phyloP scores from a whole-genome alignment of 495 filamentous ascomycete species.

The Aspergillus coremiiformis region DNA sequence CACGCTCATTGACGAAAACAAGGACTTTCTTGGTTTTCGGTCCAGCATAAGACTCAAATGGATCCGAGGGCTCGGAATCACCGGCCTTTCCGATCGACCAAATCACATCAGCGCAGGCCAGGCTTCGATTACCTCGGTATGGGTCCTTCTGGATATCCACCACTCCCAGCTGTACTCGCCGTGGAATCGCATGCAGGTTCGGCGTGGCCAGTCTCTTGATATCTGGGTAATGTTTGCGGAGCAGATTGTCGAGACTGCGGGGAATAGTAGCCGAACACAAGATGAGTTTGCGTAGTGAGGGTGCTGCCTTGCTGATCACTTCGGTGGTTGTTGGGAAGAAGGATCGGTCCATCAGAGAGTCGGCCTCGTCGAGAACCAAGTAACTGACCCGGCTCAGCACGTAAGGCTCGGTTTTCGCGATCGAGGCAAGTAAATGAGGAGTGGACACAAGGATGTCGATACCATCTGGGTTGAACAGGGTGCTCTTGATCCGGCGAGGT shows the following conservation, averaged over 20 bases:
- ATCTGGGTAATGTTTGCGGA: constrained; percentile 73
- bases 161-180: constrained; percentile 87
- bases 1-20: constrained; percentile 96
- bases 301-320: constrained; percentile 67
- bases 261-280: constrained; percentile 97
- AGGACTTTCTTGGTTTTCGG: constrained; percentile 76
- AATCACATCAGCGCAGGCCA: constrained; percentile 90
- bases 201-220: constrained; percentile 83
- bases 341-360: constrained; percentile 87
- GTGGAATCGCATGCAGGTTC: constrained; percentile 90
- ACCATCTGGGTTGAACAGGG: constrained; percentile 70
- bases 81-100: constrained; percentile 85
- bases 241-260: constrained; percentile 70
- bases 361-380: constrained; percentile 88
- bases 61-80: constrained; percentile 31
- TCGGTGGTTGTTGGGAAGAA: constrained; percentile 75
- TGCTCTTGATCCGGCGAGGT: constrained; percentile 73
- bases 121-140: constrained; percentile 79
- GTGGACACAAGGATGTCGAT: constrained; percentile 85
- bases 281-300: constrained; percentile 79
- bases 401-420: constrained; percentile 80
- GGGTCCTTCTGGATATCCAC: constrained; percentile 84
- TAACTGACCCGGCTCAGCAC: constrained; percentile 80
- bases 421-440: constrained; percentile 77
- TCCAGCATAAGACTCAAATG: constrained; percentile 26